Evolutionary conservation across 2,329 filamentous ascomycete genomes (phyloP).

Genomic region (Tothia fuscella): DNA sequence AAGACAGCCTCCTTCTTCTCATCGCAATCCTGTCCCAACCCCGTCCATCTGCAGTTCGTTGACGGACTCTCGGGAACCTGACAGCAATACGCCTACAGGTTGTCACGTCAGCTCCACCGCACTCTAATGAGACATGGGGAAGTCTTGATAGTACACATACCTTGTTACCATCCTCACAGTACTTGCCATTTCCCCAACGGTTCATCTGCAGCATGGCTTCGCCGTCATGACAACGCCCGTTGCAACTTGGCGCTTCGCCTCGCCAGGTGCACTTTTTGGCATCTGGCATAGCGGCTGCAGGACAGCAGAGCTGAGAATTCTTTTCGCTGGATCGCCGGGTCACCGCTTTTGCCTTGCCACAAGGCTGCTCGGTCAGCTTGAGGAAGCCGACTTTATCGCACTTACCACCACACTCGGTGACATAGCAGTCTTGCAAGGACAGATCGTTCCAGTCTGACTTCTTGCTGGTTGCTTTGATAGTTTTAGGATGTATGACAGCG

Average conservation of each 20-base stretch:
- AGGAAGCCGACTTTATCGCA: constrained; percentile 20
- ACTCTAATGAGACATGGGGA: too few relatives aligned
- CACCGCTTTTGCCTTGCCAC: constrained; percentile 16
- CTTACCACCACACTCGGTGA: constrained; percentile 19
- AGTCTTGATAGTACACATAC: too few relatives aligned
- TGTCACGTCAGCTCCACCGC: too few relatives aligned
- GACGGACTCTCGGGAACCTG: constrained; percentile 15
- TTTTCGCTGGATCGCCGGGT: constrained; percentile 13
- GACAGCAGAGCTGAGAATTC: constrained; percentile 22
- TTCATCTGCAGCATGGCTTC: constrained; percentile 22
- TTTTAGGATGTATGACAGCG: constrained; percentile 10
- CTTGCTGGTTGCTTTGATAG: constrained; percentile 12
- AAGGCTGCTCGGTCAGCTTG: constrained; percentile 19
- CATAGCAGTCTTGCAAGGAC: constrained; percentile 18
- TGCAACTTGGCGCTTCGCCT: constrained; percentile 19
- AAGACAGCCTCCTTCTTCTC: constrained; percentile 2
- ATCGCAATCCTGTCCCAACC: constrained; percentile 15
- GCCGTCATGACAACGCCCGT: constrained; percentile 23
- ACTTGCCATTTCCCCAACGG: constrained; percentile 19
- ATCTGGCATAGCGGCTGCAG: constrained; percentile 20
- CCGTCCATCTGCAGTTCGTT: constrained; percentile 18
- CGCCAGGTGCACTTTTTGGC: constrained; percentile 23
- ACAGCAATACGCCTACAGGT: constrained; percentile 24
- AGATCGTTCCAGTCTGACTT: constrained; percentile 10
- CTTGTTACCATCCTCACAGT: constrained; percentile 21